Conservation (phyloP, 768 basidiomycete genomes). For the Favolaschia claudopus region DNA sequence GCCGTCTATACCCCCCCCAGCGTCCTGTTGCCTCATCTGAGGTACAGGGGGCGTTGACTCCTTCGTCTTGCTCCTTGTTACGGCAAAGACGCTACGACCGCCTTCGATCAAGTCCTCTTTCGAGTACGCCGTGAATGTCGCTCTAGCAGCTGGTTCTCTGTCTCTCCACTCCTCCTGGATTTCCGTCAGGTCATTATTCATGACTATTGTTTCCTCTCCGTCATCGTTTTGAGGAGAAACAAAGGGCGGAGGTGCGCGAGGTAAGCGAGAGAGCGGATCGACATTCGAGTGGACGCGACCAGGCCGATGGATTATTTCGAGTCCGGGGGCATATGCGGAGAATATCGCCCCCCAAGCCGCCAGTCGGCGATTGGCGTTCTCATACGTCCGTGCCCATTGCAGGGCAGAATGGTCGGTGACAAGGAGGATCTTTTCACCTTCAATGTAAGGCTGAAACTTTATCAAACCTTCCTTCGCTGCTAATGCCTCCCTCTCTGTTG, state of each 20-base stretch:
- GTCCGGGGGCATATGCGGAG: not conserved
- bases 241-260: not conserved
- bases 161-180: not conserved
- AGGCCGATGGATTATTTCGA: slow-evolving; percentile 2
- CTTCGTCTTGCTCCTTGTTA: too few species aligned
- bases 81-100: not conserved
- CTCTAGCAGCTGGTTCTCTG: not conserved
- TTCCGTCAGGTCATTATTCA: not conserved
- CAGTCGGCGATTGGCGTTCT: slow-evolving; percentile 21
- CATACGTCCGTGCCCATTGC: not conserved
- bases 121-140: not conserved
- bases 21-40: too few species aligned
- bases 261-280: not conserved
- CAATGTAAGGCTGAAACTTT: slow-evolving; percentile 37
- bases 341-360: slow-evolving; percentile 34
- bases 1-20: too few species aligned
- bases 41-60: too few species aligned
- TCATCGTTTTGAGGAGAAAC: not conserved
- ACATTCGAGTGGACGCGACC: slow-evolving; percentile 9
- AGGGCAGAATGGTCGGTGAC: slow-evolving; percentile 18
- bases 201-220: too few species aligned
- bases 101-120: not conserved
- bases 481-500: slow-evolving; percentile 36
- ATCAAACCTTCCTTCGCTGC: slow-evolving; percentile 34
- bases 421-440: slow-evolving; percentile 32